Evolutionary conservation across 192 early-diverging fungal species (phyloP), one percentile per base, ranked within the genome.

Genomic region (Coemansia sp.): DNA sequence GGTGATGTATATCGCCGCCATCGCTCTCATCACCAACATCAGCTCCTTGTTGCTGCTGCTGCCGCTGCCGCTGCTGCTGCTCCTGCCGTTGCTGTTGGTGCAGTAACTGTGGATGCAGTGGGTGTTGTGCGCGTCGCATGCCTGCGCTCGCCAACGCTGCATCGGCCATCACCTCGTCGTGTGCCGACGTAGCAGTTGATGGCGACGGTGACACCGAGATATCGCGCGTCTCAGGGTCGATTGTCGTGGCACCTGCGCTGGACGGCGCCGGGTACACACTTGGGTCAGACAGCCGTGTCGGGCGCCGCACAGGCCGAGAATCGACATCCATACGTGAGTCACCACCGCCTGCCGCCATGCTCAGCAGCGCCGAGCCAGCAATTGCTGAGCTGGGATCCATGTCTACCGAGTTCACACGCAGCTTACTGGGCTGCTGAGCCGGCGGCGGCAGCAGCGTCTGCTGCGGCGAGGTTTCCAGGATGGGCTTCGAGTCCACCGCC

Each of bases 171-270:
- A 8, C 31, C 20, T 57, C 31, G 48, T 37, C 51, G 25, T 56
- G 37, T 53, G 52, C 20, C 16, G 71, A 51, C 49, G 77, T 57
- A 10, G 74, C 28, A 31, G 48, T 68, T 15, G 75, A 78, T 23
- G 72, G 79, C 58, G 79, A 72, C 48, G 70, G 74, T 28, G 79
- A 81, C 39, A 81, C 74, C 13, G 73, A 75, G 42, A 81, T 81
- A 59, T 81, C 79, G 35, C 79, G 66, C 4, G 73, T 72, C 37
- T 72, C 79, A 16, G 70, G 65, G 59, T 75, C 79, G 25, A 57
- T 48, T 0, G 63, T 67, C 4, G 63, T 52, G 23, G 28, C 71
- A 20, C 40, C 63, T 12, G 58, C 51, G 40, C 34, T 58, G 49
- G 62, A 45, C 25, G 56, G 46, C 60, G 67, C 66, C 60, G 65